Base-by-base conservation (phyloP, 805 yeast species). In the Zygotorulaspora florentina region DNA sequence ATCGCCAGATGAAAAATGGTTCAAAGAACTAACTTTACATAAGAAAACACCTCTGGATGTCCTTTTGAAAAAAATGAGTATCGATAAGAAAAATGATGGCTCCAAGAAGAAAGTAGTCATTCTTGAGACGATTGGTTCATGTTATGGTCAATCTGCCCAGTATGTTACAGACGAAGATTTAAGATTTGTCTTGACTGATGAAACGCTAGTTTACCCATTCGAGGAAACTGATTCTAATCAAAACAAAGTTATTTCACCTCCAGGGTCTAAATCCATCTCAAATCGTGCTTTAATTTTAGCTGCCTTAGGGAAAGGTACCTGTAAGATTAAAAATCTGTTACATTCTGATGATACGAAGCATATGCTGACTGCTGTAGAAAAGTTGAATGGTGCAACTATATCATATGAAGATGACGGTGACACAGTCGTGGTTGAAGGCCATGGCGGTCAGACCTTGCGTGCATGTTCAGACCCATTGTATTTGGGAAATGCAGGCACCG, bases 401-500 rank as follows among this genome's bases (percentile, higher is more conserved):
- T 65, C 82, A 3, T 80, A 89, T 71, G 96, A 87, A 62, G 91
- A 88, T 55, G 83, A 85, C 59, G 98, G 97, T 48, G 91, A 86
- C 61, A 90, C 96, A 28, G 80, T 87, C 29, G 82, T 91, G 38
- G 79, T 91, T 26, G 79, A 80, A 41, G 90, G 91, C 43, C 90
- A 90, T 52, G 93, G 93, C 48, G 97, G 97, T 46, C 71, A 75
- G 12, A 69, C 80, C 26, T 66, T 87, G 51, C 58, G 71, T 26
- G 83, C 95, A 3, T 76, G 83, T 40, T 68, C 70, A 13, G 79
- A 81, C 42, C 85, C 81, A 51, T 72, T 93, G 46, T 93, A 88
- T 67, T 74, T 93, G 51, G 99, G 99, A 47, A 93, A 93, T 62
- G 98, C 99, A 1, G 99, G 99, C 54, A 93, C 99, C 36, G 98